Evolutionary conservation across 1,139 yeast genomes (phyloP).

Genomic region (Pichia sp.): DNA sequence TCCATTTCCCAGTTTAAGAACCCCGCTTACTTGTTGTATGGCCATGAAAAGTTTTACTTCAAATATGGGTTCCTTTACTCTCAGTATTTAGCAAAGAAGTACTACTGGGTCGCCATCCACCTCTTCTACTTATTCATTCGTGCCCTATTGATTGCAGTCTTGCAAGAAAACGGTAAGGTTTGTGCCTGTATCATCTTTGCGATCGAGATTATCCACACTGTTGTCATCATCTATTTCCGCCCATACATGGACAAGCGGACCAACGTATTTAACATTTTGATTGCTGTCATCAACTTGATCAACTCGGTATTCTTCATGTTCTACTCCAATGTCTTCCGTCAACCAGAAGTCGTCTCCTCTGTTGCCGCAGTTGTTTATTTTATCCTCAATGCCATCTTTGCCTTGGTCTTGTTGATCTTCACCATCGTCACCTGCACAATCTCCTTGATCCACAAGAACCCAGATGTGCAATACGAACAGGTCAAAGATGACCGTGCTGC

Average conservation of each 20-base stretch:
- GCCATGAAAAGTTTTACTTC: slow-evolving; percentile 76
- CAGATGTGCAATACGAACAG: slow-evolving; percentile 93
- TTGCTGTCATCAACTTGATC: slow-evolving; percentile 71
- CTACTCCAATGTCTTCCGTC: slow-evolving; percentile 78
- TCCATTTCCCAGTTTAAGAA: slow-evolving; percentile 74
- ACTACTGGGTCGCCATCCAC: slow-evolving; percentile 71
- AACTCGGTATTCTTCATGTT: slow-evolving; percentile 85
- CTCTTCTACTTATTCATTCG: slow-evolving; percentile 66
- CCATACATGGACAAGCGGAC: slow-evolving; percentile 96
- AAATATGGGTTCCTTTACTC: slow-evolving; percentile 91
- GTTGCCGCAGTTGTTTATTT: slow-evolving; percentile 93
- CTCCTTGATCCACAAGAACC: slow-evolving; percentile 83
- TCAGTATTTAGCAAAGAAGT: slow-evolving; percentile 83
- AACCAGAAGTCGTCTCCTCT: slow-evolving; percentile 83
- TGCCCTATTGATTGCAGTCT: slow-evolving; percentile 79
- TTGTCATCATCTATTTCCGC: slow-evolving; percentile 60
- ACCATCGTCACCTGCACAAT: slow-evolving; percentile 82
- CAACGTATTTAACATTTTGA: slow-evolving; percentile 83
- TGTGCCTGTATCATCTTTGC: slow-evolving; percentile 76
- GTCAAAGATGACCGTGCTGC: slow-evolving; percentile 96
- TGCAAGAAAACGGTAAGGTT: slow-evolving; percentile 73
- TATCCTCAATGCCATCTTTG: slow-evolving; percentile 83
- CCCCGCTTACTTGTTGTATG: slow-evolving; percentile 87
- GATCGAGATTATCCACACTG: slow-evolving; percentile 68
- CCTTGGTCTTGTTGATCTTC: slow-evolving; percentile 74